Base-by-base conservation (phyloP, 176 grass and related monocot species). In the Paspalum notatum region DNA sequence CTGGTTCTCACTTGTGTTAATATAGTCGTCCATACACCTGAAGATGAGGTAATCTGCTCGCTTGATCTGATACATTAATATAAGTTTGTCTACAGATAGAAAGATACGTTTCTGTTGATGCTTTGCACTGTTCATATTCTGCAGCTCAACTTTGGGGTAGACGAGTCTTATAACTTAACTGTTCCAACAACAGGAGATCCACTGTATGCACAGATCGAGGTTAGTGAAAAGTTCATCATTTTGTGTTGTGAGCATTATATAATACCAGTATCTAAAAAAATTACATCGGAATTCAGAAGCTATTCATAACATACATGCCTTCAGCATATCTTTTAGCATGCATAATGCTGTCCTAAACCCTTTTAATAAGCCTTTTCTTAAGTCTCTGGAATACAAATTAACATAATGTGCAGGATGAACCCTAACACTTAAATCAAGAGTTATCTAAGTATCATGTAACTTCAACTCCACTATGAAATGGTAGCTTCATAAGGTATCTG, bases 81-180 rank as follows among this genome's bases (percentile, higher is more conserved):
- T n/a, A 46, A 44, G 49, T 37, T 62, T 67, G 48, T n/a, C 60
- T 41, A 32, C 48, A 8, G 42, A 38, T 43, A 71, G 62, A 24
- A 56, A 27, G 17, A 56, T 72, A 58, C 82, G 52, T 32, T 66
- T 65, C 41, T 83, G 62, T 80, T 77, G 58, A 70, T 85, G 21
- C 47, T 39, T 40, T 43, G 52, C 21, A 24, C 59, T 87, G 9
- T 69, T 76, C 57, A 74, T 71, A 67, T 75, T 86, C 46, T 92
- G 82, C 84, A 98, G 95, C 88, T 98, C 43, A 89, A 87, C 60
- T 98, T 85, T 72, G 90, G 92, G 37, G 66, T 89, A 13, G 90
- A 98, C 71, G 95, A 98, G 74, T 98, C 95, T 27, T 95, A 98
- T 53, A 89, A 71, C 51, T 80, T 98, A 46, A 79, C 76, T 82